Evolutionary conservation across 345 rosid genomes (phyloP), one percentile per base, ranked within the genome.

Genomic region (Excoecaria cochinchinensis): DNA sequence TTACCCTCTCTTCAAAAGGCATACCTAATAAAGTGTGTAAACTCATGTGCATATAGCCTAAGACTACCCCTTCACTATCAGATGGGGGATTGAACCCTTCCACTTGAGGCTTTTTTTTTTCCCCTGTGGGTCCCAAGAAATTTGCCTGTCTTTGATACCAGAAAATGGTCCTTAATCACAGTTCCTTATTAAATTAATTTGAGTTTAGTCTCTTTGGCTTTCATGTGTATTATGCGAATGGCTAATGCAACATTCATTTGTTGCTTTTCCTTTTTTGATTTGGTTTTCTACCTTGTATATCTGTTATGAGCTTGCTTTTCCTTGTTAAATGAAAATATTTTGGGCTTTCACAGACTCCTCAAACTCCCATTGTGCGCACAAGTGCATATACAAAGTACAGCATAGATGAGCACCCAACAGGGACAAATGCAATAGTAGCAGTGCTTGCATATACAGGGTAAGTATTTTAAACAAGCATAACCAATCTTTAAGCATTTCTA

Each of bases 391-490:
- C 84, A 55, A 90, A 86, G 59, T 95, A 90, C 84, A 79, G 81
- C 74, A 76, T 95, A 51, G 99, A 95, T 74, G 91, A 95, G 77
- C 88, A 78, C 86, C 96, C 98, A 69, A 87, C 94, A 0, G 99
- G 98, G 78, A 95, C 97, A 72, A 95, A 95, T 80, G 99, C 98
- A 85, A 91, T 95, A 52, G 99, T 95, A 81, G 99, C 98, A 48
- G 99, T 95, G 75, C 90, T 93, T 77, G 88, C 99, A 70, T 91
- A 95, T 80, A 91, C 99, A 50, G 99, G 99, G 98, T 91, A 82
- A 81, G 78, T 50, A 72, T 40, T 52, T 79, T 65, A 42, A 36
- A 44, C 3, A 15, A 74, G 44, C 69, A 7, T 71, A 48, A 39
- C 13, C 17, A 51, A 51, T 42, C 19, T 44, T 25, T 53, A 40